Base-by-base conservation (phyloP, 1,139 yeast genomes). In the Taiozyma sp. region DNA sequence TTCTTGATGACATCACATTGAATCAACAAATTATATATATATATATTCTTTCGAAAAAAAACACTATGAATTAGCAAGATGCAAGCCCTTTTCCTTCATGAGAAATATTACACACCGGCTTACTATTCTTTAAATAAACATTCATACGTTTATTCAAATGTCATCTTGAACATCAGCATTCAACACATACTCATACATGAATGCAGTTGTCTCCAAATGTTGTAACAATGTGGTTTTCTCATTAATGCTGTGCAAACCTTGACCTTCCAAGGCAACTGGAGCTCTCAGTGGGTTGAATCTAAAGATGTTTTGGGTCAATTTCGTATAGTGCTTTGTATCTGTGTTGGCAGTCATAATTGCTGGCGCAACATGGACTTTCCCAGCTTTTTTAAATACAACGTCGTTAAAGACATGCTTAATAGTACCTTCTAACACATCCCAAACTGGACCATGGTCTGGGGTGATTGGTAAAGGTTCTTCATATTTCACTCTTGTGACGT, bases 241-340 rank as follows among this genome's bases (percentile, higher is more conserved):
- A 59, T 84, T 75, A 16, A 84, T 81, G n/a, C 86, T 80, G 65
- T 85, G 92, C 48, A 69, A 61, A 22, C 67, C 56, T 41, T 51
- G 48, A 27, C 54, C 59, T 22, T 38, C 24, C 4, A 38, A 14
- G 4, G 41, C 41, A 38, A 38, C 9, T 16, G 51, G 52, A 41
- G 52, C 51, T 39, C 48, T 42, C 34, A 53, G 55, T 43, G 54
- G 57, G 57, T 57, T 48, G 85, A 77, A 84, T 60, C 97, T 78
- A 73, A 76, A 88, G 53, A 91, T 87, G 65, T 87, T 80, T 50
- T 74, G 73, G 14, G 91, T 79, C 64, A 90, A 73, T 48, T 74
- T 69, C 92, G 95, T 87, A 70, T 87, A 89, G 64, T 81, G 78
- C 64, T 80, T 79, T 8, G 96, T 89, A 65, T 90, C 97, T 2